Percentiles rank a stretch among this genome's conserved stretches.
Evolutionary conservation across 495 filamentous ascomycete species (phyloP).

Genomic region (Melanomma pulvis-pyrius): DNA sequence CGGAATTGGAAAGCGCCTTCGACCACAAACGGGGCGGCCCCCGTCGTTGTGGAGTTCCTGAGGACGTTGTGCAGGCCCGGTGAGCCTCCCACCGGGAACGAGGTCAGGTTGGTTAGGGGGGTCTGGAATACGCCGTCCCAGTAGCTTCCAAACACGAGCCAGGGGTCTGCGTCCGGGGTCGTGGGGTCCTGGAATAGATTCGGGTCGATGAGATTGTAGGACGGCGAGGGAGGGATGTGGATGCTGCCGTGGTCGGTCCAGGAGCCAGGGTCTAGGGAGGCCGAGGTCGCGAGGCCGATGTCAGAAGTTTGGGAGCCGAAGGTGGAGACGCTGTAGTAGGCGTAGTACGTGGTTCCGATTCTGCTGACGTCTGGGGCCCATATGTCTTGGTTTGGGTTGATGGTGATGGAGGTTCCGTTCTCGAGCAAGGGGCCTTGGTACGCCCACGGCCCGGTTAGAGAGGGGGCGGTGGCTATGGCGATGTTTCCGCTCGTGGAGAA

Average conservation of each 20-base stretch:
- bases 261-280: conserved; percentile 59
- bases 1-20: conserved; percentile 62
- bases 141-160: conserved; percentile 69
- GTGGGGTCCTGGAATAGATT: conserved; percentile 57
- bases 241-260: conserved; percentile 63
- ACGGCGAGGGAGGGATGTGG: conserved; percentile 48
- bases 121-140: conserved; percentile 70
- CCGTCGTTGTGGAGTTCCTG: conserved; percentile 56
- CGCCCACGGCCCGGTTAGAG: conserved; percentile 66
- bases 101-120: conserved; percentile 42
- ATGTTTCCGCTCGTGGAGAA: conserved; percentile 68
- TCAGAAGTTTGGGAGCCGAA: conserved; percentile 64
- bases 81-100: conserved; percentile 24
- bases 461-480: conserved; percentile 58
- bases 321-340: conserved; percentile 69
- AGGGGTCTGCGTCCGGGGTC: conserved; percentile 42
- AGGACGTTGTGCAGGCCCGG: conserved; percentile 54
- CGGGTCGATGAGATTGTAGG: conserved; percentile 73
- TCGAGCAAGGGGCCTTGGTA: conserved; percentile 59
- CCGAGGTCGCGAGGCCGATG: conserved; percentile 71
- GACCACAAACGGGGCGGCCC: conserved; percentile 55
- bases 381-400: conserved; percentile 56
- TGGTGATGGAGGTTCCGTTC: conserved; percentile 57
- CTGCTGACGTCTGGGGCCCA: conserved; percentile 70
- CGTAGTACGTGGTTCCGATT: conserved; percentile 61